Base-by-base conservation (phyloP, 306 rosid species). In the Trifolium subterraneum region DNA sequence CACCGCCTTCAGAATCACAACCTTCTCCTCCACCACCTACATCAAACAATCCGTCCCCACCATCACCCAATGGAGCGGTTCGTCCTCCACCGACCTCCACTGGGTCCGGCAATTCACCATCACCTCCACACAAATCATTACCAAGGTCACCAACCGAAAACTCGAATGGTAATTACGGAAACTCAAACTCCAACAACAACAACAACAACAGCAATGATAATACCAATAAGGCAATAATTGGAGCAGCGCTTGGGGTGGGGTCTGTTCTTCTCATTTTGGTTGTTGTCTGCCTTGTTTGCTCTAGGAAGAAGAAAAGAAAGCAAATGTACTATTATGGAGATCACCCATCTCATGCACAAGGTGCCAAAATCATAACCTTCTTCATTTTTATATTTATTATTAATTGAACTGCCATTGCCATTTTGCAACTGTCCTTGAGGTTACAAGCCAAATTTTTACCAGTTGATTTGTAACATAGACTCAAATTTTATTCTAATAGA, bases 231-330 rank as follows among this genome's bases (percentile, higher is more conserved):
- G 85, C 76, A 23, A 13, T 85, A 5, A n/a, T 89, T 10, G 95
- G 93, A 58, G 74, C 59, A 29, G 80, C 71, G 29, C 47, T 86
- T 41, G 96, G 85, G 38, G 69, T 79, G 19, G 90, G 82, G 6
- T 4, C 68, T 5, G 36, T 89, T 48, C 22, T 89, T 39, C 52
- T 90, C 54, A 58, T 64, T 6, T 0, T 81, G 76, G 70, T 86
- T 36, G 47, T 83, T 4, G 10, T 81, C 31, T 82, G 89, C 23
- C 38, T 87, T 45, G 1, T 87, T 48, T 84, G 82, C 64, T 20
- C 71, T 2, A 84, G 78, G 72, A 93, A 31, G 86, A 93, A 78
- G 87, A 87, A 72, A 68, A 89, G 79, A 55, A 84, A 79, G 80
- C 75, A 74, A 29, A 62, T 72, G 86, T 86, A 77, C 36, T 85